Percentiles rank a stretch among this genome's conserved stretches.
phyloP scores from a whole-genome alignment of 495 filamentous ascomycete genomes.

The Penicillium arizonense region DNA sequence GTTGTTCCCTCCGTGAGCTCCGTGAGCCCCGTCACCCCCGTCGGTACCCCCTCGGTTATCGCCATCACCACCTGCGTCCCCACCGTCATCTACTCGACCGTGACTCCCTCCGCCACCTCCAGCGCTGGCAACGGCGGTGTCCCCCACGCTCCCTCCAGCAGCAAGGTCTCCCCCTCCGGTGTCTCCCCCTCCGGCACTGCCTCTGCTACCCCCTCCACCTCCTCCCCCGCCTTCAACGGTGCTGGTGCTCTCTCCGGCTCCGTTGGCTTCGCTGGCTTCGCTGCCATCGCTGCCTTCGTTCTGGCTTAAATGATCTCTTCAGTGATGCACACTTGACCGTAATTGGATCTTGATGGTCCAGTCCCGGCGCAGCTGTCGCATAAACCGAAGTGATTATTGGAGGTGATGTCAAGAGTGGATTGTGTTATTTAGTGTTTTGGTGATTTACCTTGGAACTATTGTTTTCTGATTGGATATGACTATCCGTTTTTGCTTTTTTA shows the following conservation, averaged over 20 bases:
- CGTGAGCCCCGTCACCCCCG: conserved; percentile 12
- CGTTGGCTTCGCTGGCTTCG: conserved; percentile 47
- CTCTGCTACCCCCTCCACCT: conserved; percentile 32
- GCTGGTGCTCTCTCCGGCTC: conserved; percentile 48
- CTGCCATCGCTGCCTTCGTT: conserved; percentile 52
- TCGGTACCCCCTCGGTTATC: conserved; percentile 24
- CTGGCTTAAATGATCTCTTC: conserved; percentile 48
- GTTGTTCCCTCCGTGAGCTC: conserved; percentile 13
- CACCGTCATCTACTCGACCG: conserved; percentile 41
- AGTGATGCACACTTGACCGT: conserved; percentile 21
- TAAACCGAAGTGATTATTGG: conserved; percentile 2
- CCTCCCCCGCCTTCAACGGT: conserved; percentile 44
- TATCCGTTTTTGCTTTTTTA: conserved; percentile 25
- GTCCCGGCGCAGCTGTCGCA: neutral
- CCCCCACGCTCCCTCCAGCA: conserved; percentile 26
- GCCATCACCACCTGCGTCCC: conserved; percentile 44
- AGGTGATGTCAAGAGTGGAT: conserved; percentile 10
- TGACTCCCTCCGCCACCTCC: conserved; percentile 23
- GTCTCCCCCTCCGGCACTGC: conserved; percentile 16
- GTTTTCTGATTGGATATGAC: conserved; percentile 31
- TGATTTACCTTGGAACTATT: conserved; percentile 25
- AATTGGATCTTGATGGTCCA: conserved; percentile 6
- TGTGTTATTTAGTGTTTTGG: conserved; percentile 33
- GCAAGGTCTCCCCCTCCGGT: conserved; percentile 11
- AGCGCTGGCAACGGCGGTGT: conserved; percentile 25